Conservation (phyloP, 306 rosid genomes). For the Trifolium subterraneum region DNA sequence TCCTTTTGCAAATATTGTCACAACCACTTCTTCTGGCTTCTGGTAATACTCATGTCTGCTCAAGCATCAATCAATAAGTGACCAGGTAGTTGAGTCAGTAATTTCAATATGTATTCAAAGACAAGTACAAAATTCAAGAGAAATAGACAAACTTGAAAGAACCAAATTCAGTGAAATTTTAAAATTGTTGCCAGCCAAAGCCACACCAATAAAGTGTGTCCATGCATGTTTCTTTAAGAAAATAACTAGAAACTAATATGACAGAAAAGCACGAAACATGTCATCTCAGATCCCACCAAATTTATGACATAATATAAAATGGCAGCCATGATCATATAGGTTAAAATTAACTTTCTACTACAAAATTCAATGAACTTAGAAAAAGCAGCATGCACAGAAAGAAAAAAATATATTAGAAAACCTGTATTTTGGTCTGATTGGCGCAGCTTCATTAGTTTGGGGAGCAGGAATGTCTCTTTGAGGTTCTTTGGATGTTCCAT, state of each 20-base stretch:
- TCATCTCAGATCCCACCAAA: conserved; percentile 4
- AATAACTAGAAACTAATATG: no score
- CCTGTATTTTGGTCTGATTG: conserved; percentile 62
- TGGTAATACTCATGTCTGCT: conserved; percentile 94
- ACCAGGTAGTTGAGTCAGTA: conserved; percentile 30
- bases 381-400: conserved; percentile 7
- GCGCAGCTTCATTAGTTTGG: conserved; percentile 28
- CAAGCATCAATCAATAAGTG: conserved; percentile 37
- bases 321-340: neutral
- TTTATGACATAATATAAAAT: conserved; percentile 11
- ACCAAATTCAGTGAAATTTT: conserved; percentile 24
- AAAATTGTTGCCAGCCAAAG: neutral
- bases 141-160: neutral
- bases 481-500: conserved; percentile 41
- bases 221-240: neutral
- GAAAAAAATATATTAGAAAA: conserved; percentile 26
- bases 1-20: conserved; percentile 88
- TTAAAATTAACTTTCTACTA: neutral
- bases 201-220: conserved; percentile 23
- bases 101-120: conserved; percentile 9
- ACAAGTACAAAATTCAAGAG: neutral
- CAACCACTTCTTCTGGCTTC: conserved; percentile 86
- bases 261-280: neutral
- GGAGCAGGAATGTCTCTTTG: conserved; percentile 27
- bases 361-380: neutral